Percentiles rank a stretch among this genome's conserved stretches.
Conservation (phyloP, 2,329 filamentous ascomycete genomes). For the Talaromyces sp. region DNA sequence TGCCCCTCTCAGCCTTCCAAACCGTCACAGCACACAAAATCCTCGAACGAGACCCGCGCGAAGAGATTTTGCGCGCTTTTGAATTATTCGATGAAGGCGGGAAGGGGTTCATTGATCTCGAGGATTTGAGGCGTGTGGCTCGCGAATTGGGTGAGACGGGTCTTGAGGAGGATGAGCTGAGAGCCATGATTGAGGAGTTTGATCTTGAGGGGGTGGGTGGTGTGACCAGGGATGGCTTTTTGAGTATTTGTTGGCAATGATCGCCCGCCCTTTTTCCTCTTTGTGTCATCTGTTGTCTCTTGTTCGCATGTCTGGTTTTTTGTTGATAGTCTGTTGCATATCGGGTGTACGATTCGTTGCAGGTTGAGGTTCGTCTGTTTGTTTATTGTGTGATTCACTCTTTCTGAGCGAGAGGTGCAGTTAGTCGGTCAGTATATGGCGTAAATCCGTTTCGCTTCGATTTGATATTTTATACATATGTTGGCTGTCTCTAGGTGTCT, state of each 20-base stretch:
- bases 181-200: constrained; percentile 97
- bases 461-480: neutral
- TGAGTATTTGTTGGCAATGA: constrained; percentile 61
- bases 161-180: constrained; percentile 85
- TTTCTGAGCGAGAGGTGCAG: neutral
- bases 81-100: constrained; percentile 86
- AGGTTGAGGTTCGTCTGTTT: neutral
- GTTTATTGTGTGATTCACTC: neutral
- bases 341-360: constrained; percentile 3
- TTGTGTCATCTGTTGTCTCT: neutral
- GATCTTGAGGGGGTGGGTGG: constrained; percentile 89
- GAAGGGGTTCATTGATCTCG: constrained; percentile 87
- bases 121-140: constrained; percentile 82
- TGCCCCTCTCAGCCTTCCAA: constrained; percentile 71
- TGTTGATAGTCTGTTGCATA: neutral
- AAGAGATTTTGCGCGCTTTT: constrained; percentile 90
- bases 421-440: neutral
- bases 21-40: constrained; percentile 77
- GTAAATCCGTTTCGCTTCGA: neutral
- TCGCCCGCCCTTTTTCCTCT: neutral
- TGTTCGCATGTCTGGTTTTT: neutral
- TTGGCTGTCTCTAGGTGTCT: neutral
- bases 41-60: constrained; percentile 74
- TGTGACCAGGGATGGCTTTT: constrained; percentile 62
- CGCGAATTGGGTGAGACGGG: constrained; percentile 83